Conservation (phyloP, 2,329 filamentous ascomycete genomes). For the Aspergillus uvarum region DNA sequence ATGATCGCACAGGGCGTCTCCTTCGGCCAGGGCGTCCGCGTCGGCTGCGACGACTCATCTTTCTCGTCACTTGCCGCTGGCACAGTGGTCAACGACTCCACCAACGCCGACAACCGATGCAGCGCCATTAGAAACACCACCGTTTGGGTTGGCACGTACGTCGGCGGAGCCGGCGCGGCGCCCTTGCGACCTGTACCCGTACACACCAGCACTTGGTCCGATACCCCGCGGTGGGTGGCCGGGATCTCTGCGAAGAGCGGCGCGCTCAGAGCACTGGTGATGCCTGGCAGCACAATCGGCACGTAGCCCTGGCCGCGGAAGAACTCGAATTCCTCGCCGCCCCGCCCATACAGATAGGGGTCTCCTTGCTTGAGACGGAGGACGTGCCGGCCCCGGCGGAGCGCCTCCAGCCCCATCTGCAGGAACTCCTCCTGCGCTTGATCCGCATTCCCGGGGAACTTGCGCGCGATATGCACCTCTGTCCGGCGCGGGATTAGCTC, state of each 20-base stretch:
- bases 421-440: conserved; percentile 88
- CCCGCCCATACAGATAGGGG: conserved; percentile 92
- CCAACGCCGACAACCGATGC: conserved; percentile 74
- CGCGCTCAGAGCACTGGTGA: conserved; percentile 83
- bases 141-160: conserved; percentile 72
- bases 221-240: conserved; percentile 81
- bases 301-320: conserved; percentile 72
- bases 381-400: conserved; percentile 72
- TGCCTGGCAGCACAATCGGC: conserved; percentile 77
- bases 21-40: conserved; percentile 60
- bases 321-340: conserved; percentile 86
- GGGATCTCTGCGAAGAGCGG: conserved; percentile 87
- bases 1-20: conserved; percentile 88
- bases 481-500: conserved; percentile 88
- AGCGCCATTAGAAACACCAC: conserved; percentile 95
- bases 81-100: conserved; percentile 63
- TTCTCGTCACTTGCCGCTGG: conserved; percentile 14
- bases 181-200: conserved; percentile 94
- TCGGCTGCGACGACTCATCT: conserved; percentile 25
- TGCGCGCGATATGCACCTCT: conserved; percentile 86
- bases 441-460: conserved; percentile 97
- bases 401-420: conserved; percentile 69
- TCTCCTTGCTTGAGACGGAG: conserved; percentile 94
- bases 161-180: conserved; percentile 74
- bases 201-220: conserved; percentile 93